phyloP scores from a whole-genome alignment of 2,329 filamentous ascomycete species.

The Cladosporium halotolerans region DNA sequence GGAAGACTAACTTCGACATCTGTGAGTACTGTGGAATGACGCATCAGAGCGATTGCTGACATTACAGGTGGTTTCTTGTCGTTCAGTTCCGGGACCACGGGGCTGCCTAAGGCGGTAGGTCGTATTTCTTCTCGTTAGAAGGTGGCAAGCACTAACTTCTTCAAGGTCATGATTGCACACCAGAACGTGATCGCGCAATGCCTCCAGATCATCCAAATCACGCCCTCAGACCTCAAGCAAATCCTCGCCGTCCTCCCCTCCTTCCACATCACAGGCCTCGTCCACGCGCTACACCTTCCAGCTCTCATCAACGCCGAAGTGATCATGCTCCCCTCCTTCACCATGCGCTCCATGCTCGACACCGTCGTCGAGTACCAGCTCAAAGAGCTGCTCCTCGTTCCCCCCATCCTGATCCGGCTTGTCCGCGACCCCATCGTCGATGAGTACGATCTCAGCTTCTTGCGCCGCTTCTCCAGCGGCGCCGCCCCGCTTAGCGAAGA shows the following conservation, averaged over 20 bases:
- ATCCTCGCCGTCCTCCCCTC: constrained; percentile 54
- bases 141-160: neutral
- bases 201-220: constrained; percentile 52
- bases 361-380: constrained; percentile 49
- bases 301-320: constrained; percentile 60
- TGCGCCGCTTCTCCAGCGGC: constrained; percentile 53
- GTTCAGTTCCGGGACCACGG: constrained; percentile 46
- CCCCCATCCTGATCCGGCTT: constrained; percentile 56
- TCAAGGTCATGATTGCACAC: constrained; percentile 47
- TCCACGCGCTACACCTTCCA: constrained; percentile 58
- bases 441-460: constrained; percentile 51
- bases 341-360: constrained; percentile 53
- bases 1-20: constrained; percentile 51
- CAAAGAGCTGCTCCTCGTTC: constrained; percentile 52
- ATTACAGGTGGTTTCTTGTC: constrained; percentile 39
- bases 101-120: constrained; percentile 42
- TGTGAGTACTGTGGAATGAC: constrained; percentile 29
- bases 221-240: constrained; percentile 43
- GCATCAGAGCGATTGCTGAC: neutral
- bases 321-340: constrained; percentile 58
- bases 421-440: constrained; percentile 50
- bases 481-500: constrained; percentile 54
- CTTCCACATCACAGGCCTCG: constrained; percentile 59
- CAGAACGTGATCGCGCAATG: constrained; percentile 55
- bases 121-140: neutral